Base-by-base conservation (phyloP, 768 basidiomycete genomes). In the Russula olivacea region DNA sequence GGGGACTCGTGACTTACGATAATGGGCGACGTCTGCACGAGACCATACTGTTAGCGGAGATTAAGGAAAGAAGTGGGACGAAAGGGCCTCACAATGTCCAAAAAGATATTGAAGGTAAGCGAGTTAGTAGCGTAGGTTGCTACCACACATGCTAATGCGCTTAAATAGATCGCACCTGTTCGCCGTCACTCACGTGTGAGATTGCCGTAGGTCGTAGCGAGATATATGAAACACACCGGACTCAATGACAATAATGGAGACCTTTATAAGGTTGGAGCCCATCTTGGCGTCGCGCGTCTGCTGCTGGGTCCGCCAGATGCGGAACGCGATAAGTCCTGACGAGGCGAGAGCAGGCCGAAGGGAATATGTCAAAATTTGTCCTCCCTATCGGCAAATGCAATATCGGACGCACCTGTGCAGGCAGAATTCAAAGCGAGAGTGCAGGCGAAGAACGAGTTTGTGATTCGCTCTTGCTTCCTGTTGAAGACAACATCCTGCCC, bases 401-500 rank as follows among this genome's bases (percentile, higher is more conserved):
- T 2, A 21, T 15, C n/a, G 32, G 7, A 45, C 57, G 15, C 30
- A 64, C 65, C 63, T 17, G 65, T 66, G 58, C 65, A 66, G 45
- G 59, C n/a, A 0, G 53, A 25, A 30, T 66, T 66, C 38, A 66
- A 9, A 0, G 62, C 62, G 38, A 66, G 65, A 17, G 65, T 66
- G 61, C 65, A 66, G 23, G 55, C 55, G 41, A 66, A 66, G 57
- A 66, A 66, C 3, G 65, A 21, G n/a, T 66, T 66, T 14, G 65
- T 50, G 53, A 66, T 45, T 32, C 28, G 28, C 48, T 66, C 62
- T 28, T 64, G 65, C n/a, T 64, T 32, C 8, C 11, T 2, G 21
- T 55, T 45, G 54, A 66, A 66, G 14, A 59, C 25, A 1, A 32
- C 2, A 10, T 59, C 25, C 21, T 14, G 9, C n/a, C 52, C 47